phyloP scores from a whole-genome alignment of 164 flowering plant species.

The Aristolochia contorta region DNA sequence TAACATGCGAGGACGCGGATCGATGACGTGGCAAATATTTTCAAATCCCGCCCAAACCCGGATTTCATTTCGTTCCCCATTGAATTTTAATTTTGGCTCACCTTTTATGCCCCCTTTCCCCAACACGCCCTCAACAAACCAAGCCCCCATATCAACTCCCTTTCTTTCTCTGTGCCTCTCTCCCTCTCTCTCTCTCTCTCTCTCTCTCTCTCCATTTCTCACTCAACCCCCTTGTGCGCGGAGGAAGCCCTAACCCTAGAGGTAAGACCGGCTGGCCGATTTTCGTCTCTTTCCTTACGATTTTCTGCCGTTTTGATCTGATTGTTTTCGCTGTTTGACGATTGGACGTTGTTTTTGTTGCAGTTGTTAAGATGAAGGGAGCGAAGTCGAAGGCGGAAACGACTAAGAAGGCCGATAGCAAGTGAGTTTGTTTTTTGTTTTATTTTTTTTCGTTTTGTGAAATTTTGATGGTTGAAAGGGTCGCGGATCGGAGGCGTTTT shows the following conservation, averaged over 20 bases:
- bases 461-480: not conserved
- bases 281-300: slow-evolving; percentile 4
- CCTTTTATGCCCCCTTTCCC: slow-evolving; percentile 7
- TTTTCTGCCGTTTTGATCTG: not conserved
- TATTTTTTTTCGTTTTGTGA: not conserved
- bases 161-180: slow-evolving; percentile 2
- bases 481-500: not conserved
- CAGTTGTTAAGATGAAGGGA: slow-evolving; percentile 32
- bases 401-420: slow-evolving; percentile 19
- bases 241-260: slow-evolving; percentile 23
- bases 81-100: slow-evolving; percentile 12
- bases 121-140: slow-evolving; percentile 4
- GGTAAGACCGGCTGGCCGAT: slow-evolving; percentile 1
- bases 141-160: slow-evolving; percentile 8
- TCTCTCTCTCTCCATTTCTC: slow-evolving; percentile 2
- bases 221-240: not conserved
- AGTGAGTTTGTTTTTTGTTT: slow-evolving; percentile 29
- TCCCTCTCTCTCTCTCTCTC: slow-evolving; percentile 8
- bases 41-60: slow-evolving; percentile 31
- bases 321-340: slow-evolving; percentile 13
- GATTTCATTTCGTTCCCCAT: not conserved
- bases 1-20: slow-evolving; percentile 16
- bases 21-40: slow-evolving; percentile 21
- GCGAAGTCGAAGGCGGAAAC: slow-evolving; percentile 23
- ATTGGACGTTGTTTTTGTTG: slow-evolving; percentile 4